phyloP scores from a whole-genome alignment of 495 filamentous ascomycete species.

The Echria macrotheca region DNA sequence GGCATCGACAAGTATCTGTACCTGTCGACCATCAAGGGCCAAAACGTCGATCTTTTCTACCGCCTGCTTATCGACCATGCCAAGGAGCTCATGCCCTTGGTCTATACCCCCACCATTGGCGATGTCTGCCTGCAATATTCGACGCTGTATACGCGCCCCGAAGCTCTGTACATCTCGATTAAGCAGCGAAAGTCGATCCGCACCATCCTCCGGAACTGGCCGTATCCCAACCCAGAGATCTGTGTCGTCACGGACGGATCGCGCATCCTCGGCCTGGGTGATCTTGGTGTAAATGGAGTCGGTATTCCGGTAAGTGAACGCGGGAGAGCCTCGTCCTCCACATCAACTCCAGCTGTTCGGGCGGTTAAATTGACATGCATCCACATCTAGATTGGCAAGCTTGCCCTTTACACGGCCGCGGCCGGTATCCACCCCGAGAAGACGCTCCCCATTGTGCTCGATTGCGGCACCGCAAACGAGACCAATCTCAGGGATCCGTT shows the following conservation, averaged over 20 bases:
- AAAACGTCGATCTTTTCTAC: slow-evolving; percentile 93
- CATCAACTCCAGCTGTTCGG: neutral
- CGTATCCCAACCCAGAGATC: slow-evolving; percentile 81
- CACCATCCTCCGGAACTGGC: slow-evolving; percentile 85
- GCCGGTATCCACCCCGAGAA: slow-evolving; percentile 90
- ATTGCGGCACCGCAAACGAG: slow-evolving; percentile 90
- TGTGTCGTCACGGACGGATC: slow-evolving; percentile 96
- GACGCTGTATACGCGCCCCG: slow-evolving; percentile 89
- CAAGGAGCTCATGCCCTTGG: slow-evolving; percentile 84
- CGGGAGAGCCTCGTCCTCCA: slow-evolving; percentile 10
- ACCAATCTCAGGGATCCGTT: slow-evolving; percentile 82
- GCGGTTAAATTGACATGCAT: slow-evolving; percentile 21
- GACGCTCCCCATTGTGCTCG: slow-evolving; percentile 87
- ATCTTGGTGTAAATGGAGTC: slow-evolving; percentile 96
- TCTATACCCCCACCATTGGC: slow-evolving; percentile 96
- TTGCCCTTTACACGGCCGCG: slow-evolving; percentile 91
- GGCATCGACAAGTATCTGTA: slow-evolving; percentile 93
- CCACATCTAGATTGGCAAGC: slow-evolving; percentile 62
- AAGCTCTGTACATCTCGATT: slow-evolving; percentile 90
- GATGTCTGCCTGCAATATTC: slow-evolving; percentile 96
- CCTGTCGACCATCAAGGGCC: slow-evolving; percentile 77
- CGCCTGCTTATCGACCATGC: slow-evolving; percentile 86
- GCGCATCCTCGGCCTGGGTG: slow-evolving; percentile 90
- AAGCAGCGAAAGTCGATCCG: slow-evolving; percentile 79
- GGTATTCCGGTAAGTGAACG: slow-evolving; percentile 78